Conservation (phyloP, 2,329 filamentous ascomycete species). For the Setomelanomma holmii region DNA sequence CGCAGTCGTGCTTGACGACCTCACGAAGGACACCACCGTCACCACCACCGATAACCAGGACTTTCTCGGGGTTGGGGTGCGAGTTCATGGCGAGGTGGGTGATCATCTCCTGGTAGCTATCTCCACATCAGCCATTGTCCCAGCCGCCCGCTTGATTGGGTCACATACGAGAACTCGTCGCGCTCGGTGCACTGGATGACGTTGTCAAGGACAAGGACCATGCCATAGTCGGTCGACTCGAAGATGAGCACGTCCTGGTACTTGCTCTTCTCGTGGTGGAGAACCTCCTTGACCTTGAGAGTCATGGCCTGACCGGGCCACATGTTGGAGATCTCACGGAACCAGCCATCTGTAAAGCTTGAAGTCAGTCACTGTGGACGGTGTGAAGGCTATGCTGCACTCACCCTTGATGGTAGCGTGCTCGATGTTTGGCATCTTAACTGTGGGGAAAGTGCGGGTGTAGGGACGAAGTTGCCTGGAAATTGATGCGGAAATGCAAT, state of each 20-base stretch:
- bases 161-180: slow-evolving; percentile 85
- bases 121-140: slow-evolving; percentile 19
- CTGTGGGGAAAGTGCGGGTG: slow-evolving; percentile 6
- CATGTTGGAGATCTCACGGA: slow-evolving; percentile 98
- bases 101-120: slow-evolving; percentile 98
- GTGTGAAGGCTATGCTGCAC: background rate
- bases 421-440: slow-evolving; percentile 69
- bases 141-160: background rate
- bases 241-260: slow-evolving; percentile 99
- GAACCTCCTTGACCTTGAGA: slow-evolving; percentile 84
- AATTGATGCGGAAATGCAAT: background rate
- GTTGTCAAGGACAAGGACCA: slow-evolving; percentile 95
- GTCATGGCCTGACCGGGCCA: slow-evolving; percentile 99
- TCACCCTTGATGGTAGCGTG: slow-evolving; percentile 80
- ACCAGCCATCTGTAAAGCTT: slow-evolving; percentile 93
- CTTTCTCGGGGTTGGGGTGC: slow-evolving; percentile 97
- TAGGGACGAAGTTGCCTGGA: slow-evolving; percentile 2
- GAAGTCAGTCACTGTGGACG: background rate
- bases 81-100: slow-evolving; percentile 98
- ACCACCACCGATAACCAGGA: slow-evolving; percentile 96
- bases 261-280: slow-evolving; percentile 99
- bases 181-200: slow-evolving; percentile 99
- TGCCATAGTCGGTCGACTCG: slow-evolving; percentile 96
- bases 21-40: slow-evolving; percentile 97
- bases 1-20: slow-evolving; percentile 97